phyloP scores from a whole-genome alignment of 106 monocot genomes.

The Amphibolis antarctica region DNA sequence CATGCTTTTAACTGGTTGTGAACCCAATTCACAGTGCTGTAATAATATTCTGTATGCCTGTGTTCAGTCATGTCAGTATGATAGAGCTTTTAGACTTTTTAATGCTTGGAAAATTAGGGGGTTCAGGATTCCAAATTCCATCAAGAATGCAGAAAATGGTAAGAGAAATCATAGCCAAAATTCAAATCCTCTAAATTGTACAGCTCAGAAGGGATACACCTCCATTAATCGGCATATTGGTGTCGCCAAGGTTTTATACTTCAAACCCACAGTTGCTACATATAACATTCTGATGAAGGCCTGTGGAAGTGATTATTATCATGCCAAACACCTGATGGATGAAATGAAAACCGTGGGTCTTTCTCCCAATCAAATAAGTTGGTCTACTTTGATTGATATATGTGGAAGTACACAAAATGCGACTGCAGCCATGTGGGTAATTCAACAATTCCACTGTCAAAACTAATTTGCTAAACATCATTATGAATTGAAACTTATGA shows the following conservation, averaged over 20 bases:
- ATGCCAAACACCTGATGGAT: slow-evolving; percentile 59
- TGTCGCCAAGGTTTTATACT: slow-evolving; percentile 28
- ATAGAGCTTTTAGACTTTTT: slow-evolving; percentile 74
- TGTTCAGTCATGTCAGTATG: slow-evolving; percentile 74
- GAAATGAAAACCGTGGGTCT: slow-evolving; percentile 72
- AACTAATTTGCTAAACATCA: neutral
- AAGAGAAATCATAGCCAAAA: neutral
- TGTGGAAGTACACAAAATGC: slow-evolving; percentile 63
- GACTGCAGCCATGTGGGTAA: slow-evolving; percentile 65
- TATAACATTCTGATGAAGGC: slow-evolving; percentile 93
- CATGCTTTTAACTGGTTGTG: slow-evolving; percentile 63
- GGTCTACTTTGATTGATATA: slow-evolving; percentile 77
- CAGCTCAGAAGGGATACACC: neutral
- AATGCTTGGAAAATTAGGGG: slow-evolving; percentile 58
- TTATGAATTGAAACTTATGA: neutral
- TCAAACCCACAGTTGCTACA: slow-evolving; percentile 71
- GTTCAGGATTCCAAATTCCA: slow-evolving; percentile 21
- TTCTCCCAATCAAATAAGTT: slow-evolving; percentile 65
- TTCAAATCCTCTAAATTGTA: slow-evolving; percentile 3
- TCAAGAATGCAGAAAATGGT: slow-evolving; percentile 6
- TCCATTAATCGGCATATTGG: neutral
- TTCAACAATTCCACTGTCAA: neutral
- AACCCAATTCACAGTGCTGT: slow-evolving; percentile 77
- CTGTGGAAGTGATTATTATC: slow-evolving; percentile 69
- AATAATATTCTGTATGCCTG: slow-evolving; percentile 74